phyloP scores from a whole-genome alignment of 1,284 basidiomycete genomes.

The Athelia psychrophila region DNA sequence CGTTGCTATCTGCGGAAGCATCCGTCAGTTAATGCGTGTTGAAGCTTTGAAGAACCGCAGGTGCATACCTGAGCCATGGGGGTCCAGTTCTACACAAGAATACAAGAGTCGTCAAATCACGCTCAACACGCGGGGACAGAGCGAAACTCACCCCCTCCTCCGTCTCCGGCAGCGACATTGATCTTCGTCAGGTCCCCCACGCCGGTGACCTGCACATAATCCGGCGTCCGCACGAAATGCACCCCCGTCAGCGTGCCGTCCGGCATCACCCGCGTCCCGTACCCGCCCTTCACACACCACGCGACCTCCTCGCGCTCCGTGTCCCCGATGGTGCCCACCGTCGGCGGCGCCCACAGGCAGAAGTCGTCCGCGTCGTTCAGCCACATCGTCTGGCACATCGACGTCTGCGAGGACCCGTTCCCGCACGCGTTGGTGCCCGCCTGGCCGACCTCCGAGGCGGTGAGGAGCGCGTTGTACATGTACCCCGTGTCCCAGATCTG shows the following conservation, averaged over 20 bases:
- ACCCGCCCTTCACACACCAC: constrained; percentile 70
- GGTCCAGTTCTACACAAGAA: constrained; percentile 47
- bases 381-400: constrained; percentile 56
- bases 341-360: constrained; percentile 59
- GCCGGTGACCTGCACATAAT: constrained; percentile 64
- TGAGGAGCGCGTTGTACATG: constrained; percentile 34
- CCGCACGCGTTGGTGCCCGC: constrained; percentile 57
- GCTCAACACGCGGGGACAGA: background rate
- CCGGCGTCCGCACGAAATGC: constrained; percentile 62
- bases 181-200: constrained; percentile 66
- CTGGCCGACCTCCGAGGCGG: constrained; percentile 49
- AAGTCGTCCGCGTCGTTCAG: constrained; percentile 57
- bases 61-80: constrained; percentile 47
- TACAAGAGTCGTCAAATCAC: background rate
- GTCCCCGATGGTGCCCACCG: constrained; percentile 54
- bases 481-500: constrained; percentile 53
- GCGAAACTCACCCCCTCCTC: constrained; percentile 9
- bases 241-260: constrained; percentile 60
- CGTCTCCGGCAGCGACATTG: constrained; percentile 45
- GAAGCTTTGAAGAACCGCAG: constrained; percentile 6
- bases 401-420: constrained; percentile 39
- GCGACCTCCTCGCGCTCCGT: constrained; percentile 71
- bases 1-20: constrained; percentile 18
- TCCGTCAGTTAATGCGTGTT: constrained; percentile 29
- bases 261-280: constrained; percentile 65